Evolutionary conservation across 805 yeast genomes (phyloP).

Genomic region (Debaryomyces tyrocola): DNA sequence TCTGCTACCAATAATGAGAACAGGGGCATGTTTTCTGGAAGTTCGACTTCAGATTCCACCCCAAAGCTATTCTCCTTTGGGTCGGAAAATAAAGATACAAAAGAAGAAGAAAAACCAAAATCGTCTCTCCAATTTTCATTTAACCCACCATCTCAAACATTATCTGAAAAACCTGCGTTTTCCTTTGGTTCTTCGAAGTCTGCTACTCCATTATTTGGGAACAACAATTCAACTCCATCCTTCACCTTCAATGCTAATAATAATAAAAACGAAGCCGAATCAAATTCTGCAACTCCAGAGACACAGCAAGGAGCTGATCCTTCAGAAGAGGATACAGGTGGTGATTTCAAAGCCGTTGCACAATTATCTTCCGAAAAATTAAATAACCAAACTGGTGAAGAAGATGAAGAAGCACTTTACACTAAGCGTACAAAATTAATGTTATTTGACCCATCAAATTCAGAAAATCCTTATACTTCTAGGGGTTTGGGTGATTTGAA

Average conservation of each 20-base stretch:
- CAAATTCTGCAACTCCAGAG: slow-evolving; percentile 22
- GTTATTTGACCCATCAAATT: slow-evolving; percentile 54
- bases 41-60: slow-evolving; percentile 4
- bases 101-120: slow-evolving; percentile 9
- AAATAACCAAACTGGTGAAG: slow-evolving; percentile 75
- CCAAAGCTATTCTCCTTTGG: slow-evolving; percentile 23
- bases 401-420: slow-evolving; percentile 64
- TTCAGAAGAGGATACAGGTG: slow-evolving; percentile 45
- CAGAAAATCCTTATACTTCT: slow-evolving; percentile 50
- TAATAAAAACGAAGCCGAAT: slow-evolving; percentile 12
- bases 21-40: slow-evolving; percentile 4
- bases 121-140: slow-evolving; percentile 29
- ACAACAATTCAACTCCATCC: slow-evolving; percentile 3
- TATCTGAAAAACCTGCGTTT: slow-evolving; percentile 8
- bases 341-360: slow-evolving; percentile 42
- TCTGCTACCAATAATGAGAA: slow-evolving; percentile 4
- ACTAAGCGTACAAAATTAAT: slow-evolving; percentile 72
- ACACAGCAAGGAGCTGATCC: slow-evolving; percentile 13
- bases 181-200: slow-evolving; percentile 9
- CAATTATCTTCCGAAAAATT: slow-evolving; percentile 44
- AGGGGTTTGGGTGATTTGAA: slow-evolving; percentile 85
- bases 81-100: slow-evolving; percentile 3
- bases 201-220: slow-evolving; percentile 2
- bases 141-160: slow-evolving; percentile 7
- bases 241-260: slow-evolving; percentile 19